Base-by-base conservation (phyloP, 805 yeast genomes). In the Saccharomycopsis selenospora region DNA sequence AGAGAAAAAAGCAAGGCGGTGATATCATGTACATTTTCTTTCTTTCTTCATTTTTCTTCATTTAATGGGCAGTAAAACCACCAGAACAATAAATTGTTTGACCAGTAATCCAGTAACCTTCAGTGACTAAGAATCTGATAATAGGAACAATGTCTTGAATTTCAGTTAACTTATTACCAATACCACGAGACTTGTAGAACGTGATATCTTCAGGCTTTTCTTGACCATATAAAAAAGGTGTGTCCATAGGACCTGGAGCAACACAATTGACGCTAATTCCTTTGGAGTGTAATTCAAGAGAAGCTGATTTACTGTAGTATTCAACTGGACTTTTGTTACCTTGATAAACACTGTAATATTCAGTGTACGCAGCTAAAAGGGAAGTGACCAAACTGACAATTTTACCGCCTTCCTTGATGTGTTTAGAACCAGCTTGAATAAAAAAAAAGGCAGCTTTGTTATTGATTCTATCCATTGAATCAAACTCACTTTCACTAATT, bases 51-150 rank as follows among this genome's bases (percentile, higher is more conserved):
- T 26, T 7, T 26, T 6, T 7, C 22, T 10, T n/a, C 38, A 27
- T 24, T 53, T 60, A 75, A 56, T 75, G 82, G 43, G 85, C 82
- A 51, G 83, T 77, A 63, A 79, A 78, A 4, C 85, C 85, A 54
- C 84, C 84, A 43, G 73, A 70, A 45, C 81, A 80, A 55, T 69
- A 80, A 47, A 80, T 66, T 55, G 83, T 80, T 64, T 81, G 88
- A 45, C 87, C 87, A 43, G 79, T 79, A 60, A 80, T 73, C 85
- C 86, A 81, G 57, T 69, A 70, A 50, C 86, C 86, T 53, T 79
- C 82, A 45, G 80, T 73, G 29, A 70, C 82, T 61, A 80, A 67
- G 61, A 80, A 78, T 53, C 73, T 64, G 50, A 80, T 61, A 47
- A 79, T 75, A 53, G 87, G 87, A 48, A 76, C 83, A 59, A 81